phyloP scores from a whole-genome alignment of 148 eudicot species.

The Cornus florida region DNA sequence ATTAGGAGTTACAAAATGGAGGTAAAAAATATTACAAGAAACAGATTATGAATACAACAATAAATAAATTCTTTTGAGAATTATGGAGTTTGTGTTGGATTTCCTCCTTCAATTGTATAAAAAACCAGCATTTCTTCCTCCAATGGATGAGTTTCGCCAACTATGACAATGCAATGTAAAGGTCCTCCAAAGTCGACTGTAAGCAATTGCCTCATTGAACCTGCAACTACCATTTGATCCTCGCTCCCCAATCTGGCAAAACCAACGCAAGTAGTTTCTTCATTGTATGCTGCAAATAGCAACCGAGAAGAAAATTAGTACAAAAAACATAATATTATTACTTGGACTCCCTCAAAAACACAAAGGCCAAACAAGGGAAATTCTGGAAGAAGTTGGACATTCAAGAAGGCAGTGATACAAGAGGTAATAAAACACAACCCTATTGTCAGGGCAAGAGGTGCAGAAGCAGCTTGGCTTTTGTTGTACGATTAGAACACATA shows the following conservation, averaged over 20 bases:
- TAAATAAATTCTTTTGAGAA: neutral
- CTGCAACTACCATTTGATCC: conserved; percentile 67
- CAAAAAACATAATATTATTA: neutral
- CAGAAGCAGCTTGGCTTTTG: too few species aligned
- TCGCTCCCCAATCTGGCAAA: conserved; percentile 85
- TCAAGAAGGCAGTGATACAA: neutral
- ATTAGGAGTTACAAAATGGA: neutral
- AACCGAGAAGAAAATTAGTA: neutral
- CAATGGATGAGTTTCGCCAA: conserved; percentile 74
- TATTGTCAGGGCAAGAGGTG: too few species aligned
- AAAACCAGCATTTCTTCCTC: conserved; percentile 86
- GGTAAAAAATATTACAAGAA: too few species aligned
- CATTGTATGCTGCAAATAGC: conserved; percentile 58
- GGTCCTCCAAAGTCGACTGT: conserved; percentile 75
- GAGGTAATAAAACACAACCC: neutral
- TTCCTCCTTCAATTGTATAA: conserved; percentile 24
- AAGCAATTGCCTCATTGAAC: conserved; percentile 72
- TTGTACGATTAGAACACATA: too few species aligned
- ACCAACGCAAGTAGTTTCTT: conserved; percentile 72
- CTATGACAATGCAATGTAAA: conserved; percentile 75
- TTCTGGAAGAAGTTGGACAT: neutral
- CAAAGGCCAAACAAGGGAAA: too few species aligned
- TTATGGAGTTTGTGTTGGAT: neutral
- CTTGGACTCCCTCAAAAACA: too few species aligned
- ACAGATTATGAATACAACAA: neutral